phyloP scores from a whole-genome alignment of 1,139 yeast genomes.

The Kodamaea derodonti region DNA sequence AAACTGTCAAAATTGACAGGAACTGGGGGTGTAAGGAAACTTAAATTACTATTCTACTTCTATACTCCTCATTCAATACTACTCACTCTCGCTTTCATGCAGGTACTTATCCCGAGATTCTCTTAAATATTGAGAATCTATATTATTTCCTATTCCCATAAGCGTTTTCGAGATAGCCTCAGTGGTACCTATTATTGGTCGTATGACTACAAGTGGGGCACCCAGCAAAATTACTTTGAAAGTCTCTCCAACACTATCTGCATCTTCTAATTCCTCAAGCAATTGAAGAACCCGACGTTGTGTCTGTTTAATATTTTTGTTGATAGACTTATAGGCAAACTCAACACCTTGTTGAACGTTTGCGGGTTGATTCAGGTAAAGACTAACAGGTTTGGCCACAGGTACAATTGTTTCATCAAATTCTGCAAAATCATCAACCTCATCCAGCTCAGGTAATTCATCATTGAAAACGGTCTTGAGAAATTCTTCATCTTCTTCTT shows the following conservation, averaged over 20 bases:
- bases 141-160: conserved; percentile 78
- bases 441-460: conserved; percentile 11
- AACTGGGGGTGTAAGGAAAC: no score
- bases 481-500: conserved; percentile 18
- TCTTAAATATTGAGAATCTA: conserved; percentile 54
- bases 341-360: conserved; percentile 67
- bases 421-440: conserved; percentile 12
- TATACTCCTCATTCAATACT: neutral
- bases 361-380: conserved; percentile 82
- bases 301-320: conserved; percentile 65
- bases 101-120: conserved; percentile 34
- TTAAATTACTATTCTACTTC: neutral
- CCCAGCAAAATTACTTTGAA: conserved; percentile 66
- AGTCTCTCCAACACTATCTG: conserved; percentile 65
- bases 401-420: conserved; percentile 11
- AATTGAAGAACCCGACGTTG: conserved; percentile 59
- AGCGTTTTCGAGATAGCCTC: conserved; percentile 82
- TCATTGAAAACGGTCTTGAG: conserved; percentile 5
- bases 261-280: conserved; percentile 55
- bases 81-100: conserved; percentile 2
- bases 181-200: conserved; percentile 91
- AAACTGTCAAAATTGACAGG: no score
- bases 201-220: conserved; percentile 72
- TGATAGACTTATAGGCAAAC: conserved; percentile 70
- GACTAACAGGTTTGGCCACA: conserved; percentile 52